Base-by-base conservation (phyloP, 2,329 filamentous ascomycete species). In the Coniochaeta prunicola region DNA sequence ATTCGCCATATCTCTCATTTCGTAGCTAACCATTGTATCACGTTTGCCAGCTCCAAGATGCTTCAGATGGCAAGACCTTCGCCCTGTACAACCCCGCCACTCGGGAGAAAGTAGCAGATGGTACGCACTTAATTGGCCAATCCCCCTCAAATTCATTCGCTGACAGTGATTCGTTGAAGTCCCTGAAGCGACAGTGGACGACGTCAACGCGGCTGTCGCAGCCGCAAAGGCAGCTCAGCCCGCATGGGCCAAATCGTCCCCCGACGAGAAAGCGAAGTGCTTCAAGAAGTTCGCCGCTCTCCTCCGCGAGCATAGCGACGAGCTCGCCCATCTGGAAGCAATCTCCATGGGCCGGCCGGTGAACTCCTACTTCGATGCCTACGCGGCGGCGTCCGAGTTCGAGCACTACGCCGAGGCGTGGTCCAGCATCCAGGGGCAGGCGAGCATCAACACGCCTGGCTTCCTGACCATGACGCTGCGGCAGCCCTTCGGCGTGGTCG, bases 401-500 rank as follows among this genome's bases (percentile, higher is more conserved):
- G 72, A 75, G 10, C 71, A 77, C 63, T 79, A 72, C 60, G 71
- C 77, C 26, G 74, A 76, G 62, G 73, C 75, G 4, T 77, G 73
- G 66, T 67, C 70, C 8, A 67, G 70, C 1, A 74, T 77, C 28
- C 73, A 77, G 62, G 79, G 80, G 24, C 70, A 74, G 56, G 73
- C 76, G 1, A 77, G 74, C 57, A 64, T 81, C 31, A 76, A 80
- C 64, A 80, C 76, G 0, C 78, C 79, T 0, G 77, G 77, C 4
- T 72, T 73, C 59, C 62, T 81, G 15, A 77, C 68, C 57, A 67
- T 82, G 68, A 76, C 76, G 17, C 64, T 79, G 0, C 74, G 75
- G 15, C 77, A 83, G 66, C 80, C 80, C 0, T 76, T 73, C 45
- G 80, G 80, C n/a, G 79, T 83, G 2, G 77, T 75, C 0, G 82